phyloP scores from a whole-genome alignment of 257 asterid genomes.

The Prunella vulgaris region DNA sequence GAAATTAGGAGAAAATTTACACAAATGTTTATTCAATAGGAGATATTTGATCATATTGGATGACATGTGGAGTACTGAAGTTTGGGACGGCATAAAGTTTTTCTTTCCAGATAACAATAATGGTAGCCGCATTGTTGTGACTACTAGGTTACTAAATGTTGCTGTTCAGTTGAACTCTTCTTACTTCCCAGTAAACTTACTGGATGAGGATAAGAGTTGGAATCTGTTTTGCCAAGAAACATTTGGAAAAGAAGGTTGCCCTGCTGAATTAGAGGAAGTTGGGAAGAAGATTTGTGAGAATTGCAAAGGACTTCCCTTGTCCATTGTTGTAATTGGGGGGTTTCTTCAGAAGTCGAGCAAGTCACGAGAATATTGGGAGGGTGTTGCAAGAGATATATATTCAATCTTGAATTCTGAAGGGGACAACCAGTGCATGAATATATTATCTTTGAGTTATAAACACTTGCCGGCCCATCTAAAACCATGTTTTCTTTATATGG shows the following conservation, averaged over 20 bases:
- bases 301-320: slow-evolving; percentile 11
- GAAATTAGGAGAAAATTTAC: neutral
- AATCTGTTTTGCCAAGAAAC: neutral
- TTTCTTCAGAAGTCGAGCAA: neutral
- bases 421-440: neutral
- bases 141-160: neutral
- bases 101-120: neutral
- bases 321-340: slow-evolving; percentile 9
- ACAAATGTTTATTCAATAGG: neutral
- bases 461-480: neutral
- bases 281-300: neutral
- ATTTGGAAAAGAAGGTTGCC: neutral
- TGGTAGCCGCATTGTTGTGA: slow-evolving; percentile 5
- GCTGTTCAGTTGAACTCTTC: neutral
- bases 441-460: neutral
- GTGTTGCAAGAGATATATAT: neutral
- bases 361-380: neutral
- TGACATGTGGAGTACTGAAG: slow-evolving; percentile 6
- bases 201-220: slow-evolving; percentile 5
- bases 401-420: neutral
- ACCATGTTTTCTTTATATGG: slow-evolving; percentile 1
- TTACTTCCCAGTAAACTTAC: neutral
- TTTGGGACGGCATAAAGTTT: neutral
- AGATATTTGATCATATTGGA: neutral
- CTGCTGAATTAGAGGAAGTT: neutral